Evolutionary conservation across 1,284 basidiomycete genomes (phyloP).

Genomic region (Meripilus lineatus): DNA sequence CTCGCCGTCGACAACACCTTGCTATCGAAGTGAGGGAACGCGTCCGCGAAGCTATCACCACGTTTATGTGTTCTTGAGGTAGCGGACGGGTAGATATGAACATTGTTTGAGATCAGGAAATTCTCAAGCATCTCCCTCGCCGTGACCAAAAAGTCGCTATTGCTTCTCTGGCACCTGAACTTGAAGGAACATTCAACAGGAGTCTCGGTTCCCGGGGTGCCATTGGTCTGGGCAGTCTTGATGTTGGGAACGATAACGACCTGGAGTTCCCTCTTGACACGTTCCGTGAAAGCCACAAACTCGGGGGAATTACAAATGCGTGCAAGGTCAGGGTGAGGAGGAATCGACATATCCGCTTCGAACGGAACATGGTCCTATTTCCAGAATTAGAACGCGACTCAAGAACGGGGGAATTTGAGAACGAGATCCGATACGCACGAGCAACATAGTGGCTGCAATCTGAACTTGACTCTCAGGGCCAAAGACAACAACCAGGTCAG

Average conservation of each 20-base stretch:
- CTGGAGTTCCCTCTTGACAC: slow-evolving; percentile 91
- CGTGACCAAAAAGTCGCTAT: slow-evolving; percentile 87
- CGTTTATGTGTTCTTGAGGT: slow-evolving; percentile 73
- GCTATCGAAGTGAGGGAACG: slow-evolving; percentile 96
- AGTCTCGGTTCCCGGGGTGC: slow-evolving; percentile 34
- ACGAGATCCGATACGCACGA: slow-evolving; percentile 47
- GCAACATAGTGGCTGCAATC: slow-evolving; percentile 93
- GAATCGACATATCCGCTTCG: slow-evolving; percentile 92
- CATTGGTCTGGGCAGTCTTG: slow-evolving; percentile 39
- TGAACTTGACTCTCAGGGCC: slow-evolving; percentile 97
- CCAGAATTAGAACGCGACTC: slow-evolving; percentile 17
- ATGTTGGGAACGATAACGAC: slow-evolving; percentile 82
- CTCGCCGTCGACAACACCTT: slow-evolving; percentile 81
- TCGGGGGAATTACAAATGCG: slow-evolving; percentile 74
- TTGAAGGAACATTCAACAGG: slow-evolving; percentile 87
- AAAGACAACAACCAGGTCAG: slow-evolving; percentile 88
- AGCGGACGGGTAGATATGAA: slow-evolving; percentile 73
- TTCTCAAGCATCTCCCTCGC: slow-evolving; percentile 92
- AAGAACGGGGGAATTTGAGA: slow-evolving; percentile 7
- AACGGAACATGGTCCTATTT: slow-evolving; percentile 94
- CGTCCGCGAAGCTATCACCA: slow-evolving; percentile 90
- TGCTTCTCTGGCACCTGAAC: slow-evolving; percentile 91
- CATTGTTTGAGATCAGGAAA: slow-evolving; percentile 81
- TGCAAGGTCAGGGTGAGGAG: slow-evolving; percentile 76
- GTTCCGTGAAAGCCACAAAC: slow-evolving; percentile 80